Percentiles rank a stretch among this genome's conserved stretches.
phyloP scores from a whole-genome alignment of 1,139 yeast genomes.

The Debaryomyces nepalensis region DNA sequence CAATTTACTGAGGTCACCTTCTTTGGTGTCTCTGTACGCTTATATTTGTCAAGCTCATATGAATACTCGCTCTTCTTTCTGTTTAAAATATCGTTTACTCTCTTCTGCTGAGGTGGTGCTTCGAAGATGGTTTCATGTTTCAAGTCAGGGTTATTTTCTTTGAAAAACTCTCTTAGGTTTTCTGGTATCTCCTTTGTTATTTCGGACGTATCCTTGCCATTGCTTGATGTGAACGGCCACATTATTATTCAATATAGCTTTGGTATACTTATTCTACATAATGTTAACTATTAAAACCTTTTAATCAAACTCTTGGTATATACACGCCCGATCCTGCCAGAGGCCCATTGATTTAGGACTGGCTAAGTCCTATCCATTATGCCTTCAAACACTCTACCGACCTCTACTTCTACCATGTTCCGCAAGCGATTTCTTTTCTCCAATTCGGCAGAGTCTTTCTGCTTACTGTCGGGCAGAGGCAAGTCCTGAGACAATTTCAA shows the following conservation, averaged over 20 bases:
- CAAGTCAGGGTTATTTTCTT: conserved; percentile 36
- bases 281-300: conserved; percentile 3
- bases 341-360: conserved; percentile 2
- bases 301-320: conserved; percentile 1
- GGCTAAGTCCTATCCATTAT: conserved; percentile 32
- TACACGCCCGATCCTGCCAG: conserved; percentile 1
- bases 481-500: conserved; percentile 12
- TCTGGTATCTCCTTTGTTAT: conserved; percentile 37
- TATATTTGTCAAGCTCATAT: conserved; percentile 39
- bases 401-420: conserved; percentile 39
- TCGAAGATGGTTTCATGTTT: conserved; percentile 33
- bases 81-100: conserved; percentile 34
- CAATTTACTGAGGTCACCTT: conserved; percentile 43
- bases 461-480: background rate
- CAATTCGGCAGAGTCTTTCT: background rate
- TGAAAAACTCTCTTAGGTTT: conserved; percentile 35
- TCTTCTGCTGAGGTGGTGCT: conserved; percentile 31
- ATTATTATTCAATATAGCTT: conserved; percentile 13
- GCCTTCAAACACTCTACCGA: conserved; percentile 47
- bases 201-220: conserved; percentile 24
- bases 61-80: conserved; percentile 24
- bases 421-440: conserved; percentile 22
- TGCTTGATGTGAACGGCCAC: conserved; percentile 29
- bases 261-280: conserved; percentile 3
- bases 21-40: conserved; percentile 31